These are phyloP conservation scores for Drosera spatulata DNA, from an alignment of 179 eudicot species.

Conservation along the genomic window DNA sequence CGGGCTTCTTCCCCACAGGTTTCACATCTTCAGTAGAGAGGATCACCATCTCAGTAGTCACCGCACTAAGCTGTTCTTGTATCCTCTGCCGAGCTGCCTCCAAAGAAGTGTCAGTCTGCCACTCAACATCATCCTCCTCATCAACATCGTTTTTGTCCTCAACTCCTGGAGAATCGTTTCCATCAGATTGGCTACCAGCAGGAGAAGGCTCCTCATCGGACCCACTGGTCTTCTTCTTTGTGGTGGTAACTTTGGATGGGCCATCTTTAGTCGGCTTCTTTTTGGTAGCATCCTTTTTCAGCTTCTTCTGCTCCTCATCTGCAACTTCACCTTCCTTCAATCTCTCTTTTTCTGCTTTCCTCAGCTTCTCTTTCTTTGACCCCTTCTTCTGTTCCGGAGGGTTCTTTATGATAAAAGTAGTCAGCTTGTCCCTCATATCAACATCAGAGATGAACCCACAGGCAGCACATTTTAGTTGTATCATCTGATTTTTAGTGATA, in stretches of 20 bases:
- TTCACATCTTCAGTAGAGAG: constrained; percentile 42
- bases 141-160: constrained; percentile 23
- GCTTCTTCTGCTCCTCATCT: constrained; percentile 65
- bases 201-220: constrained; percentile 78
- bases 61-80: constrained; percentile 67
- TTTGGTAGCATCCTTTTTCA: constrained; percentile 41
- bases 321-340: constrained; percentile 82
- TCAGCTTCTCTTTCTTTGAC: constrained; percentile 70
- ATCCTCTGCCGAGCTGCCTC: constrained; percentile 64
- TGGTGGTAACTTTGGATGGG: constrained; percentile 21
- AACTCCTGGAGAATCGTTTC: constrained; percentile 15
- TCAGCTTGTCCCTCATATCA: constrained; percentile 80
- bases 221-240: constrained; percentile 55
- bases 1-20: constrained; percentile 30
- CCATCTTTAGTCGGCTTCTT: constrained; percentile 44
- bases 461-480: constrained; percentile 58
- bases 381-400: constrained; percentile 69
- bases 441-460: constrained; percentile 75
- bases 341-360: constrained; percentile 78
- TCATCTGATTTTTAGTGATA: constrained; percentile 56
- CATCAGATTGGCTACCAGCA: constrained; percentile 37
- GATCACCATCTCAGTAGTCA: constrained; percentile 80
- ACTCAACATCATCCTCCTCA: constrained; percentile 42
- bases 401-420: constrained; percentile 68
- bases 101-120: constrained; percentile 77